Conservation (phyloP, 1,284 basidiomycete genomes). For the Ceratobasidium theobromae region DNA sequence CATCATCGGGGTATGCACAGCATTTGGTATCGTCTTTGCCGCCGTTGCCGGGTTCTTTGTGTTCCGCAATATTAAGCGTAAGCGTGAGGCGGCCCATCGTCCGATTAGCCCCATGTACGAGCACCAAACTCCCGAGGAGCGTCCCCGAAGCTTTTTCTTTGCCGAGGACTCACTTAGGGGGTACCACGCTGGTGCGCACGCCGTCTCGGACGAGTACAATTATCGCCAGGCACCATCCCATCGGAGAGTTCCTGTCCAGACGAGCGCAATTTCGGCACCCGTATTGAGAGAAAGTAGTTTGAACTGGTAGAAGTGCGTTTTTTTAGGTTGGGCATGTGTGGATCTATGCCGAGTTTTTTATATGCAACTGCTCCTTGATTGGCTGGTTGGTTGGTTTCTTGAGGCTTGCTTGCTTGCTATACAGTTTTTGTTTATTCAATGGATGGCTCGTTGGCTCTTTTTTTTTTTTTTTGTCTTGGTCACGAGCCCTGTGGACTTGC, state of each 20-base stretch:
- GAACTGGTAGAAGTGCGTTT: constrained; percentile 61
- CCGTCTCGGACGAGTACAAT: constrained; percentile 41
- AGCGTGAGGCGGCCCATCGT: constrained; percentile 60
- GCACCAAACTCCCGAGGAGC: constrained; percentile 45
- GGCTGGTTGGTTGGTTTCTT: background rate
- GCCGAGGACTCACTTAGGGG: constrained; percentile 76
- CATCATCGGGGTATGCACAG: constrained; percentile 77
- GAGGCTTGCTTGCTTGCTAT: background rate
- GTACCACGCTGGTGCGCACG: constrained; percentile 39
- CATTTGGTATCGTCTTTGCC: constrained; percentile 69
- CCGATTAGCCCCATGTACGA: constrained; percentile 49
- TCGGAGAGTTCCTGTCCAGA: constrained; percentile 55
- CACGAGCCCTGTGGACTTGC: background rate
- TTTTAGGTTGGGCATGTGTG: too few relatives aligned
- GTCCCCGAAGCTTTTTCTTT: constrained; percentile 76
- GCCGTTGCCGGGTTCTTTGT: constrained; percentile 65
- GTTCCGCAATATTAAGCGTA: constrained; percentile 60
- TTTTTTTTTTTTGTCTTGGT: background rate
- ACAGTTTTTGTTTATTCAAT: background rate
- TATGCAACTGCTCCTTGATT: too few relatives aligned
- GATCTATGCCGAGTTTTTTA: too few relatives aligned
- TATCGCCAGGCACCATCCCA: constrained; percentile 45
- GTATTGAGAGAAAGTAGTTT: constrained; percentile 69
- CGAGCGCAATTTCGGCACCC: constrained; percentile 62
- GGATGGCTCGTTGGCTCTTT: background rate